Base-by-base conservation (phyloP, 352 stramenopile species). In the Globisporangium viniferum region DNA sequence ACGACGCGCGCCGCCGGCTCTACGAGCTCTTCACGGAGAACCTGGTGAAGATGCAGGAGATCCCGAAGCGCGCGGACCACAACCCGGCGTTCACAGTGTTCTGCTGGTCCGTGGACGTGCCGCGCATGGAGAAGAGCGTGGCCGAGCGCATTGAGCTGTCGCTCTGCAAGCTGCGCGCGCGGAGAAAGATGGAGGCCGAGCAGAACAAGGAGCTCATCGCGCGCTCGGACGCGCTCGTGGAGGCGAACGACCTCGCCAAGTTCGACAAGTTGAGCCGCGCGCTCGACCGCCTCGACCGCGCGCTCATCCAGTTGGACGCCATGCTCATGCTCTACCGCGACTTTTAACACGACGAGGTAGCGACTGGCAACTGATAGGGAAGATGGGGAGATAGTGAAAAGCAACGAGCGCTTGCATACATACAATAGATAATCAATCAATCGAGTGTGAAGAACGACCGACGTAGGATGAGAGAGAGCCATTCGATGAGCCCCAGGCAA, bases 271-370 rank as follows among this genome's bases (percentile, higher is more conserved):
- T 96, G 41, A 94, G 89, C 60, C 87, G 86, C 49, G 84, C 87
- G 20, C 79, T 96, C 35, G 89, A 96, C 70, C 89, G 89, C 36
- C 77, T 94, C 49, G 89, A 96, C 73, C 87, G 89, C 60, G 82
- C 84, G 46, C 79, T 89, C 66, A 86, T 96, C 62, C 89, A 94
- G 57, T 73, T 96, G 44, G 89, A 96, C 72, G 77, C 76, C 56
- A 95, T 95, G 87, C 79, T 96, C 64, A 94, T 96, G 87, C 84
- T 96, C 14, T 94, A 92, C 69, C 84, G 88, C 48, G 85, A 96
- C 69, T 96, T 96, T 73, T 96, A 92, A 68, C 33, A 60, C 39
- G 39, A 46, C 39, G 39, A 46, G 39, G 24, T 24, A 24, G 39
- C 39, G 14, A 20, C 4, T 20, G 39, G 20, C 0, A 20, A 46